Base-by-base conservation (phyloP, 1,284 basidiomycete genomes). In the Anthracocystis setariae region DNA sequence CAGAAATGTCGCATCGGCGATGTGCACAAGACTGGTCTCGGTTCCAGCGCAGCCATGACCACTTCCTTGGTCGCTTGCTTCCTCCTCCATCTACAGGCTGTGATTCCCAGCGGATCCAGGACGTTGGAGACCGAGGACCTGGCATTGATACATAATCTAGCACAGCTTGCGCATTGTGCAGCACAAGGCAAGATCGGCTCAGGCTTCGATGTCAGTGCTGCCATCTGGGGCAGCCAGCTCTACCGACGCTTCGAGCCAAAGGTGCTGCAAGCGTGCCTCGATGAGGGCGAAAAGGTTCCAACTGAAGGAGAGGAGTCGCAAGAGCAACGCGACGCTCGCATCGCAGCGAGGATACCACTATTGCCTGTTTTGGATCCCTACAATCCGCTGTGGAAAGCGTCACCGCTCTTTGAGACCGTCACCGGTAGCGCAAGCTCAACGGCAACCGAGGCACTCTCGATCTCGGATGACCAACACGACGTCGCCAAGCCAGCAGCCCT, bases 131-230 rank as follows among this genome's bases (percentile, higher is more conserved):
- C 62, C 0, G 53, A 63, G 4, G 74, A 75, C 25, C 61, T 80
- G 9, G 79, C 68, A 9, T 51, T 82, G 32, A 89, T 93, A 0
- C 96, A 99, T 84, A 94, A 96, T 78, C 87, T 92, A n/a, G 90
- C 95, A 1, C 96, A 99, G 83, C 94, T 91, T 75, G 89, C 93
- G 4, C 96, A 99, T 83, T 98, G 94, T 78, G 87, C 94, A 25
- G 96, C 96, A 0, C 96, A 99, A 84, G 96, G 96, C 43, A 99
- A 99, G 84, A 90, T 99, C 15, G 96, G 96, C 35, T 93, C 91
- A 73, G 96, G 96, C 1, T 99, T 99, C 84, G 96, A 99, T 81
- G 92, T 99, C 46, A 90, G 93, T 21, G 89, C 93, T 0, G 94
- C 95, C 0, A 91, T 94, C 3, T 98, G 92, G 85, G 96, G 96